Evolutionary conservation across 768 basidiomycete genomes (phyloP).

Genomic region (Dictyophora rubrovolvata): DNA sequence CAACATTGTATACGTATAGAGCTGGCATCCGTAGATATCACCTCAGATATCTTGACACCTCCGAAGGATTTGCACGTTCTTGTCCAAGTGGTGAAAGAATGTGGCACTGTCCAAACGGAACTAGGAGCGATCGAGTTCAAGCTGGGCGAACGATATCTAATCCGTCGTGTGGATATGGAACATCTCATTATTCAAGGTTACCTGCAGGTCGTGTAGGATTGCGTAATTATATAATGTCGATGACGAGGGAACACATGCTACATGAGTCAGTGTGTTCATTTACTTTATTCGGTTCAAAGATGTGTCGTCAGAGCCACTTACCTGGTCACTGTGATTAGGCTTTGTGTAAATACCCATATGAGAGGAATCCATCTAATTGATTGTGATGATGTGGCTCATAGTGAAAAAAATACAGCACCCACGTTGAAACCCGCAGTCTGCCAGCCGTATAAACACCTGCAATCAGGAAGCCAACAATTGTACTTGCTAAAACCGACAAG

Average conservation of each 20-base stretch:
- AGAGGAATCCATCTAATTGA: slow-evolving; percentile 8
- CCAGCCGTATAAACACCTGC: slow-evolving; percentile 7
- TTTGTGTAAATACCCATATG: slow-evolving; percentile 7
- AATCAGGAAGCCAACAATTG: slow-evolving; percentile 7
- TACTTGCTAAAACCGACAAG: neutral
- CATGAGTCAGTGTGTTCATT: neutral
- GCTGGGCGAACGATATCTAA: slow-evolving; percentile 84
- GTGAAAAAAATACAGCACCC: neutral
- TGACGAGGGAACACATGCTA: slow-evolving; percentile 6
- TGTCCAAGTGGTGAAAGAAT: slow-evolving; percentile 80
- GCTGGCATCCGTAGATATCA: slow-evolving; percentile 54
- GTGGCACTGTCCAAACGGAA: slow-evolving; percentile 88
- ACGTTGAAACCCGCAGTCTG: slow-evolving; percentile 6
- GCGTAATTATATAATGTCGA: slow-evolving; percentile 2
- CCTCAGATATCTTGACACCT: slow-evolving; percentile 69
- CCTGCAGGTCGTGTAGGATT: slow-evolving; percentile 60
- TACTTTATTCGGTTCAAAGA: no score
- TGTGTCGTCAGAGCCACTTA: neutral
- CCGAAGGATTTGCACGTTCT: slow-evolving; percentile 85
- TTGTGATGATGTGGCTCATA: neutral
- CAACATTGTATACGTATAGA: slow-evolving; percentile 24
- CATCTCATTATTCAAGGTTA: slow-evolving; percentile 90
- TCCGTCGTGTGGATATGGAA: slow-evolving; percentile 82
- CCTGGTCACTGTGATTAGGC: slow-evolving; percentile 5
- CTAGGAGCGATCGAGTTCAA: slow-evolving; percentile 83